A percentile compares a stretch with the other conserved stretches of the same genome.
phyloP scores from a whole-genome alignment of 2,329 filamentous ascomycete genomes.

The Penicillium sp. region DNA sequence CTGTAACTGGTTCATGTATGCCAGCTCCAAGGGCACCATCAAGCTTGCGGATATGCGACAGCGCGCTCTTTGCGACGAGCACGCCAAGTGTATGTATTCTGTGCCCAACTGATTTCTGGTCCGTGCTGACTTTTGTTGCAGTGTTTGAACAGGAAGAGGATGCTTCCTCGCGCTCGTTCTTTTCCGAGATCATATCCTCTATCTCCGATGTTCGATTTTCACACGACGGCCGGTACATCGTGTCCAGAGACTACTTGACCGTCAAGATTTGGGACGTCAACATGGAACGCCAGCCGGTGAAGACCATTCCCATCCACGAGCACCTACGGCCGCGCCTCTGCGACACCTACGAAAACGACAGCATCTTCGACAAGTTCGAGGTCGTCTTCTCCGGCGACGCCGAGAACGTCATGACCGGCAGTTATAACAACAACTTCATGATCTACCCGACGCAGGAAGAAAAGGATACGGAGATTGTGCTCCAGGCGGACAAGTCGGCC shows the following conservation, averaged over 20 bases:
- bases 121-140: conserved; percentile 40
- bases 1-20: conserved; percentile 99
- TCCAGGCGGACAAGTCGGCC: conserved; percentile 96
- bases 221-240: conserved; percentile 90
- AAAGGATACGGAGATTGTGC: conserved; percentile 92
- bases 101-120: not conserved
- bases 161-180: conserved; percentile 93
- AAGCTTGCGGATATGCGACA: conserved; percentile 98
- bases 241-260: conserved; percentile 94
- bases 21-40: conserved; percentile 97
- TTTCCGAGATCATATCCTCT: conserved; percentile 98
- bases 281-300: conserved; percentile 95
- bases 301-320: conserved; percentile 98
- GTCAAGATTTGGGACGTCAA: conserved; percentile 99
- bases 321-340: conserved; percentile 89
- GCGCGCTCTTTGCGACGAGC: conserved; percentile 90
- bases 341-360: conserved; percentile 98
- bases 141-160: conserved; percentile 99
- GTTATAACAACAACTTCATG: conserved; percentile 99
- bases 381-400: conserved; percentile 97
- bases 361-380: conserved; percentile 99
- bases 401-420: conserved; percentile 99
- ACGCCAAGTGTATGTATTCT: conserved; percentile 69
- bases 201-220: conserved; percentile 99
- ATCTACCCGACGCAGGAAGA: conserved; percentile 96